A percentile compares a stretch with the other conserved stretches of the same genome.
Conservation (phyloP, 2,329 filamentous ascomycete species). For the Colletotrichum orchidophilum region DNA sequence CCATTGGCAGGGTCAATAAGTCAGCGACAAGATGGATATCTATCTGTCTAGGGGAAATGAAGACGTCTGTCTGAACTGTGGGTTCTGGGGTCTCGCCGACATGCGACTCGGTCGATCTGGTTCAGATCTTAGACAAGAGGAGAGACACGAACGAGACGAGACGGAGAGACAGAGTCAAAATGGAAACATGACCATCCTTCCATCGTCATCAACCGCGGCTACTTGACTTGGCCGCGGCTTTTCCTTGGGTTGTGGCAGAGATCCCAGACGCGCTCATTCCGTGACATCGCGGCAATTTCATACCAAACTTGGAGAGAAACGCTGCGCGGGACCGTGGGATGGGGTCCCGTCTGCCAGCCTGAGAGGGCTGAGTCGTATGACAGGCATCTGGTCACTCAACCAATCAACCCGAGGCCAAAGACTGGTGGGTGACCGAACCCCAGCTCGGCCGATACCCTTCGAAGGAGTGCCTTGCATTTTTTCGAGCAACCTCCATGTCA, state of each 20-base stretch:
- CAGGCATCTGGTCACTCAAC: constrained; percentile 26
- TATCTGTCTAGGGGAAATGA: constrained; percentile 11
- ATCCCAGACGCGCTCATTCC: constrained; percentile 33
- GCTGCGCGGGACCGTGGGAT: constrained; percentile 27
- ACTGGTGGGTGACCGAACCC: constrained; percentile 30
- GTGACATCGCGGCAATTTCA: constrained; percentile 31
- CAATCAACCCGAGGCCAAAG: constrained; percentile 31
- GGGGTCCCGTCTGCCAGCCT: constrained; percentile 27
- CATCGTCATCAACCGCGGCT: constrained; percentile 20
- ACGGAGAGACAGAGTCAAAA: constrained; percentile 17
- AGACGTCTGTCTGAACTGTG: constrained; percentile 8
- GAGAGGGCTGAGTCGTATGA: constrained; percentile 35
- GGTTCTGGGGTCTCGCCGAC: constrained; percentile 29
- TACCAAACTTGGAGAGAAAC: constrained; percentile 22
- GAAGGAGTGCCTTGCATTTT: constrained; percentile 39
- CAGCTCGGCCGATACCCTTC: constrained; percentile 30
- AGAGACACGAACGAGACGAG: constrained; percentile 22
- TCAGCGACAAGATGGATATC: constrained; percentile 3
- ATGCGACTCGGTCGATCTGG: constrained; percentile 30
- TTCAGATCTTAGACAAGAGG: constrained; percentile 31
- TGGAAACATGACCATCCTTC: constrained; percentile 23
- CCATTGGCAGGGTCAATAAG: constrained; percentile 6
- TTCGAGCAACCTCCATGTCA: constrained; percentile 14
- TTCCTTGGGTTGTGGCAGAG: constrained; percentile 8
- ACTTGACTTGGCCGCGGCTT: constrained; percentile 29